Conservation (phyloP, 371 early-diverging fungal species). For the Circinella minor region DNA sequence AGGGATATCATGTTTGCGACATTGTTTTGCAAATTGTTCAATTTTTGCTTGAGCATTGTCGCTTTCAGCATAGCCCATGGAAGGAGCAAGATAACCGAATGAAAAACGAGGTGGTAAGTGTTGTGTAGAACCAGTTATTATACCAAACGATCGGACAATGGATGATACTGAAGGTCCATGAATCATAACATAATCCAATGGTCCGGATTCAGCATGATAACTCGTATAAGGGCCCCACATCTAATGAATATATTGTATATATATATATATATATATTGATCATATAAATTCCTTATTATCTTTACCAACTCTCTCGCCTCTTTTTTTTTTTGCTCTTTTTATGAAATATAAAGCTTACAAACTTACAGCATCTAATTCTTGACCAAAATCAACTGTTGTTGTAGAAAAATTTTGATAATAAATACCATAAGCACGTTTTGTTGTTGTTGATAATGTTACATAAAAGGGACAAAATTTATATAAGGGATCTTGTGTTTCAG, state of each 20-base stretch:
- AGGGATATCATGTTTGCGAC: conserved; percentile 52
- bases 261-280: too few relatives aligned
- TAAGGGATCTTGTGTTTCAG: conserved; percentile 59
- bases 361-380: conserved; percentile 47
- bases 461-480: conserved; percentile 67
- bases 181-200: conserved; percentile 61
- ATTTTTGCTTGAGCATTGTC: conserved; percentile 58
- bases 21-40: conserved; percentile 43
- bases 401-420: conserved; percentile 56
- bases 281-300: too few relatives aligned
- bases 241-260: conserved; percentile 14
- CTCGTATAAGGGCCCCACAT: conserved; percentile 63
- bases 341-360: neutral
- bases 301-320: too few relatives aligned
- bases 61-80: conserved; percentile 68
- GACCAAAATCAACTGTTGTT: conserved; percentile 56
- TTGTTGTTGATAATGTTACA: conserved; percentile 38
- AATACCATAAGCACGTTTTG: conserved; percentile 53
- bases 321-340: too few relatives aligned
- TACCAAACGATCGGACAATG: conserved; percentile 44
- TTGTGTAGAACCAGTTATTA: conserved; percentile 47
- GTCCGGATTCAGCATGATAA: conserved; percentile 37
- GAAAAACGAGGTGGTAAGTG: conserved; percentile 57
- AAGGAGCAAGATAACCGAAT: conserved; percentile 65
- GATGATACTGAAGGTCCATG: conserved; percentile 52